phyloP scores from a whole-genome alignment of 1,284 basidiomycete genomes.

The Boletellus sp. region DNA sequence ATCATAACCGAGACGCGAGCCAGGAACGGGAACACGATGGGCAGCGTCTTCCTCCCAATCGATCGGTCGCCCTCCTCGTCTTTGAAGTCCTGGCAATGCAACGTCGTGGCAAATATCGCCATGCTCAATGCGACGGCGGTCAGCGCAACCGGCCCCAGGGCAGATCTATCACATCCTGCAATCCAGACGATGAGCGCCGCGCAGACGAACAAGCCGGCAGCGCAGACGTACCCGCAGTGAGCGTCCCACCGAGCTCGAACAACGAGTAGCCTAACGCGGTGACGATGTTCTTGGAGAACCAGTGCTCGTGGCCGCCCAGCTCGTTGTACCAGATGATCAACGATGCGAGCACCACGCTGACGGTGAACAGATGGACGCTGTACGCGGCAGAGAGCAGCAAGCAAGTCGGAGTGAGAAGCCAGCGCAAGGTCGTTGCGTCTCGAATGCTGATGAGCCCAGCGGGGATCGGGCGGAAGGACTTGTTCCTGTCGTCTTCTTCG shows the following conservation, averaged over 20 bases:
- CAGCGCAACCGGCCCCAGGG: conserved; percentile 26
- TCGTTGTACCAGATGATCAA: conserved; percentile 39
- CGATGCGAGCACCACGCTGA: conserved; percentile 32
- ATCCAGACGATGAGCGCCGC: background rate
- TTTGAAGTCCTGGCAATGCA: conserved; percentile 42
- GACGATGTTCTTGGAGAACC: conserved; percentile 32
- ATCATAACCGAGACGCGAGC: conserved; percentile 29
- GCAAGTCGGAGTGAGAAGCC: conserved; percentile 37
- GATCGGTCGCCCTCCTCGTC: conserved; percentile 37
- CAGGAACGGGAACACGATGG: conserved; percentile 34
- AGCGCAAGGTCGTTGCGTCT: conserved; percentile 36
- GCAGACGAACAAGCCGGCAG: background rate
- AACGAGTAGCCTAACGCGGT: conserved; percentile 35
- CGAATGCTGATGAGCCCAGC: conserved; percentile 35
- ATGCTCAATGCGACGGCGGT: conserved; percentile 24
- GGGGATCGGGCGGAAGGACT: conserved; percentile 41
- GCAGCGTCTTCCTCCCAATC: conserved; percentile 36
- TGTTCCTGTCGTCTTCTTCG: conserved; percentile 41
- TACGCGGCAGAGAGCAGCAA: conserved; percentile 33
- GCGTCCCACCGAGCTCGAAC: conserved; percentile 32
- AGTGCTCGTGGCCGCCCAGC: conserved; percentile 28
- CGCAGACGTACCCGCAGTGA: conserved; percentile 22
- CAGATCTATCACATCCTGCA: conserved; percentile 25
- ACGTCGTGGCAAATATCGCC: conserved; percentile 34
- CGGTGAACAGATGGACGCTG: conserved; percentile 29